Base-by-base conservation (phyloP, 2,329 filamentous ascomycete genomes). In the Penicillium sp. region DNA sequence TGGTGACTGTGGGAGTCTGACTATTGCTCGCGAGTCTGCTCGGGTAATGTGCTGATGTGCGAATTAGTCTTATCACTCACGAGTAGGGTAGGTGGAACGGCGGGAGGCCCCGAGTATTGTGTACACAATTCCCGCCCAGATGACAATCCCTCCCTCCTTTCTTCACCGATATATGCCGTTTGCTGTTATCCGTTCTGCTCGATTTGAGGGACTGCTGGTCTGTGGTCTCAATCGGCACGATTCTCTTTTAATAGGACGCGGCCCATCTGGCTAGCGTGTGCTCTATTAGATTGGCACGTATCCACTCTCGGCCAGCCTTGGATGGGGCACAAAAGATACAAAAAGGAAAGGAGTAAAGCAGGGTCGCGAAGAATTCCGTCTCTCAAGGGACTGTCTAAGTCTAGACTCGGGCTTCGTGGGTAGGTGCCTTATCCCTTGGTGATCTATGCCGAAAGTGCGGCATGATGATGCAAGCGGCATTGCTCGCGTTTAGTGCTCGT, bases 401-500 rank as follows among this genome's bases (percentile, higher is more conserved):
- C 35, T 38, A 38, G 35, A 38, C 35, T 22, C 35, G 18, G 18
- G 35, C 7, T 20, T 11, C 18, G 16, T 38, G 35, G 18, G 16
- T 38, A 5, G 9, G 4, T 38, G 9, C 9, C 18, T 16, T 9
- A 16, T 18, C 51, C 42, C 42, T 39, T 46, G 38, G 38, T 44
- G 42, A 49, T 44, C 31, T 16, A 16, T 39, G 14, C 47, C 41
- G 10, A 45, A 50, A 31, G 28, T 13, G 35, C 42, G 13, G 18
- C 25, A 16, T 33, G 5, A 27, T 41, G 41, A 38, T 45, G 42
- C 33, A 40, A 42, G 31, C 18, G 24, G 41, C n/a, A 28, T 44
- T 44, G 35, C 36, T 48, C 22, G 30, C 36, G 44, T n/a, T 31
- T 51, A 51, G 49, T 7, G 18, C 24, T 47, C 46, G 13, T 49